Percentiles rank a stretch among this genome's conserved stretches.
phyloP scores from a whole-genome alignment of 2,329 filamentous ascomycete genomes.

The Ceratocystis ficicola region DNA sequence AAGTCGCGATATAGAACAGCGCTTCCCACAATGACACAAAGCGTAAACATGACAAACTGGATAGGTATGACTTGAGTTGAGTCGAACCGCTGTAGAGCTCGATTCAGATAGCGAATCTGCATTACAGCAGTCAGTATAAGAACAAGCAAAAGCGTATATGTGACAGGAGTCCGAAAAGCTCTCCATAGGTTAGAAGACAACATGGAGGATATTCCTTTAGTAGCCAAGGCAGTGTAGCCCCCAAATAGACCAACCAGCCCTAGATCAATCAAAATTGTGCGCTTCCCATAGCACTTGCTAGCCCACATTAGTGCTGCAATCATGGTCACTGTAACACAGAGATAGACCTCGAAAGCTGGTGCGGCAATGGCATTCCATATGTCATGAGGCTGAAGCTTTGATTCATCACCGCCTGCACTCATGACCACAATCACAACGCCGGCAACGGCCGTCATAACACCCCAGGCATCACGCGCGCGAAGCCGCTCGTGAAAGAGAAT shows the following conservation, averaged over 20 bases:
- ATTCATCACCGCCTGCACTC: constrained; percentile 79
- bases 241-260: constrained; percentile 89
- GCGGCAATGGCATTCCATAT: constrained; percentile 81
- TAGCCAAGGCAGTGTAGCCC: constrained; percentile 91
- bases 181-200: constrained; percentile 82
- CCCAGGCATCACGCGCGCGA: constrained; percentile 70
- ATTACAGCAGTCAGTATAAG: constrained; percentile 77
- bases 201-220: constrained; percentile 91
- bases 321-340: constrained; percentile 60
- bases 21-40: constrained; percentile 89
- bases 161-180: constrained; percentile 82
- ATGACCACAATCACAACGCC: constrained; percentile 88
- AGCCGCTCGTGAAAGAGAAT: constrained; percentile 88
- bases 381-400: constrained; percentile 78
- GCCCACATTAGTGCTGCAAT: constrained; percentile 70
- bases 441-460: constrained; percentile 72
- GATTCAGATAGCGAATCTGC: constrained; percentile 96
- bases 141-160: constrained; percentile 70
- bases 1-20: constrained; percentile 92
- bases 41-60: constrained; percentile 91
- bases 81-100: constrained; percentile 75
- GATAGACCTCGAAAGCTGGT: constrained; percentile 82
- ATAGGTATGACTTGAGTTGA: constrained; percentile 97
- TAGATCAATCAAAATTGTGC: constrained; percentile 80
- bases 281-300: constrained; percentile 72